A percentile compares a stretch with the other conserved stretches of the same genome.
Conservation (phyloP, 73 alveolate species). For the Paramecium biaurelia region DNA sequence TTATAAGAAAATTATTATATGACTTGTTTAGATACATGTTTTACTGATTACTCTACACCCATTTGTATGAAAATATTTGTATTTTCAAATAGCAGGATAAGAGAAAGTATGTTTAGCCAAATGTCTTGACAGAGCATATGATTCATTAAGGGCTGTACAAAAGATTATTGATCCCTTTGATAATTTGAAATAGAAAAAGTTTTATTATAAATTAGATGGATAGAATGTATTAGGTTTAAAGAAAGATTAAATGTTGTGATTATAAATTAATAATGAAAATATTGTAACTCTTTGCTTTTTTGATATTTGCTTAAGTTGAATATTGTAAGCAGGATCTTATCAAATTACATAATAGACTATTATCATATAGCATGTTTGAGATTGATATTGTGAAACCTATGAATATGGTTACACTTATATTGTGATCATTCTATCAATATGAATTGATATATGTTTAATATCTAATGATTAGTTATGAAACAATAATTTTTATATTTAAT, state of each 20-base stretch:
- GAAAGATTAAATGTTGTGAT: slow-evolving; percentile 10
- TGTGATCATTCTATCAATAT: neutral
- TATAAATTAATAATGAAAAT: neutral
- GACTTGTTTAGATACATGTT: neutral
- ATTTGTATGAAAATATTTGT: neutral
- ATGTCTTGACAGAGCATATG: slow-evolving; percentile 23
- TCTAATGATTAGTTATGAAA: neutral
- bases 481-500: neutral
- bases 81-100: neutral
- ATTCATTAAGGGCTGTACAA: neutral
- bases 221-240: neutral
- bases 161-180: neutral
- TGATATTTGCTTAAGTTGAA: neutral
- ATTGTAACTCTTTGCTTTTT: neutral
- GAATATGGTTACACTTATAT: neutral
- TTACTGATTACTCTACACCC: neutral
- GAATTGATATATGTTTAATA: neutral
- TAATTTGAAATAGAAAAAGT: neutral
- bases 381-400: neutral
- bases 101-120: slow-evolving; percentile 24
- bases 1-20: neutral
- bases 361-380: neutral
- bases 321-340: neutral
- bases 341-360: neutral
- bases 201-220: neutral